These are phyloP conservation scores for Lipomyces sp. DNA, from an alignment of 805 yeast species.

Conservation along the genomic window DNA sequence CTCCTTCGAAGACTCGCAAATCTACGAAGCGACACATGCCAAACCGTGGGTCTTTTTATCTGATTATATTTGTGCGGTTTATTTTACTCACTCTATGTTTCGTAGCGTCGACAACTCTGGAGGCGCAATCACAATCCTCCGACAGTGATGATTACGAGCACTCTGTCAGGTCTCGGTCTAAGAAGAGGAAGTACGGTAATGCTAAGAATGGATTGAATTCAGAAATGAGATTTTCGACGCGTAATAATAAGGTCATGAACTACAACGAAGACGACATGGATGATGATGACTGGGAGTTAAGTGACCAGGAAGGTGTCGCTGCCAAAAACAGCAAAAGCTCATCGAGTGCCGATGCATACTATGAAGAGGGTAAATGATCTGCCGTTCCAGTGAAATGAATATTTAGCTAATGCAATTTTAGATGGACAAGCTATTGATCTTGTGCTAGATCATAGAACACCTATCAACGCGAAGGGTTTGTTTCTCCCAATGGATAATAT, in stretches of 20 bases:
- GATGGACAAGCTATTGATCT: slow-evolving; percentile 43
- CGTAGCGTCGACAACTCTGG: slow-evolving; percentile 2
- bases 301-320: slow-evolving; percentile 44
- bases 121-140: slow-evolving; percentile 6
- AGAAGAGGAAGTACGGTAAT: slow-evolving; percentile 22
- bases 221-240: slow-evolving; percentile 63
- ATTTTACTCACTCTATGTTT: neutral
- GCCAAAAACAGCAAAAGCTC: no score
- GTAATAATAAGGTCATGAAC: slow-evolving; percentile 69
- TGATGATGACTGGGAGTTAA: slow-evolving; percentile 48
- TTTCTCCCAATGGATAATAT: no score
- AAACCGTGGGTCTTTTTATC: slow-evolving; percentile 1
- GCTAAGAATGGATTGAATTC: slow-evolving; percentile 21
- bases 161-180: slow-evolving; percentile 12
- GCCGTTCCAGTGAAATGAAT: no score
- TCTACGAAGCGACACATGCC: slow-evolving; percentile 1
- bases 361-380: no score
- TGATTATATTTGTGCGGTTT: neutral
- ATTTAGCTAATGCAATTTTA: slow-evolving; percentile 5
- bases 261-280: slow-evolving; percentile 63
- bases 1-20: slow-evolving; percentile 6
- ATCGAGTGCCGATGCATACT: no score
- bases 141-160: slow-evolving; percentile 26
- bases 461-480: neutral
- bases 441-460: slow-evolving; percentile 54